A percentile compares a stretch with the other conserved stretches of the same genome.
These are phyloP conservation scores for Candida glaebosa DNA, from an alignment of 805 yeast genomes.

Conservation along the genomic window DNA sequence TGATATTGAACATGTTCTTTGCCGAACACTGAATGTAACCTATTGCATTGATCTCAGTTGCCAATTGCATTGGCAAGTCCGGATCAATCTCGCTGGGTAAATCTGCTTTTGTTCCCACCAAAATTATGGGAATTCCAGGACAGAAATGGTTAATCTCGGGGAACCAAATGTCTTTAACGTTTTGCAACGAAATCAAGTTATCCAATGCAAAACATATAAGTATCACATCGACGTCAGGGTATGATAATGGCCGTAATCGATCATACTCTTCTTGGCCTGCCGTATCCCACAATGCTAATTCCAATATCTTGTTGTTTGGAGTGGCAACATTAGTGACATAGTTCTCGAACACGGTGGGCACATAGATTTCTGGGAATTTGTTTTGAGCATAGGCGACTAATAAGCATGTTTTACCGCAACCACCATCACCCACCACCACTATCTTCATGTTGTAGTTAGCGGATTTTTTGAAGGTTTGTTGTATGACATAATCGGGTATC, in stretches of 20 bases:
- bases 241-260: conserved; percentile 71
- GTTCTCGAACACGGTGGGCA: conserved; percentile 83
- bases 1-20: conserved; percentile 60
- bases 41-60: conserved; percentile 61
- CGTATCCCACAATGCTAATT: conserved; percentile 82
- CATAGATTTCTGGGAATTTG: conserved; percentile 66
- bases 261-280: conserved; percentile 90
- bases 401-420: conserved; percentile 85
- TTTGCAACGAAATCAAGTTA: conserved; percentile 58
- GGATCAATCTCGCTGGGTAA: conserved; percentile 37
- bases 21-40: conserved; percentile 82
- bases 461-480: conserved; percentile 19
- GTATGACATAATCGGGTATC: conserved; percentile 33
- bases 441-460: conserved; percentile 43
- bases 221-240: conserved; percentile 74
- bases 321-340: conserved; percentile 62
- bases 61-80: conserved; percentile 50
- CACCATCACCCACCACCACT: conserved; percentile 87
- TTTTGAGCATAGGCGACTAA: conserved; percentile 66
- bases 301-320: conserved; percentile 74
- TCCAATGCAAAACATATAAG: conserved; percentile 75
- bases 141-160: conserved; percentile 86
- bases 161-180: conserved; percentile 77
- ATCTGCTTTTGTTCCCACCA: conserved; percentile 85
- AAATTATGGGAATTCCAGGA: conserved; percentile 69